Conservation (phyloP, 768 basidiomycete species). For the Agrocybe pediades region DNA sequence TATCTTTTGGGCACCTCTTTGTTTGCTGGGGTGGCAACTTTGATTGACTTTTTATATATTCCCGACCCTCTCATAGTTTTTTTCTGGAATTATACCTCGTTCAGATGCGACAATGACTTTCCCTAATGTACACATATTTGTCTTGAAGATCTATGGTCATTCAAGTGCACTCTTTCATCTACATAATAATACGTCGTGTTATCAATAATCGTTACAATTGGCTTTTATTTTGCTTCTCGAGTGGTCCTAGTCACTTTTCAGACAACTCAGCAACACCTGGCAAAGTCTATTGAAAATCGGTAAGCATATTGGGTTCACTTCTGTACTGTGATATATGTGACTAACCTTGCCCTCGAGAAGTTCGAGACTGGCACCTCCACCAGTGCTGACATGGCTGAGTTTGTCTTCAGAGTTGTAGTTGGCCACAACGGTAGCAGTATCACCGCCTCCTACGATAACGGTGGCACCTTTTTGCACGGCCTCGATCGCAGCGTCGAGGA, state of each 20-base stretch:
- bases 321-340: background rate
- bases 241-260: conserved; percentile 51
- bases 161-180: background rate
- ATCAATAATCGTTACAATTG: background rate
- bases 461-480: conserved; percentile 85
- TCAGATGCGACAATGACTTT: background rate
- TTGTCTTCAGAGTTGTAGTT: conserved; percentile 82
- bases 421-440: conserved; percentile 96
- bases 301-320: background rate
- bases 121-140: background rate
- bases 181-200: conserved; percentile 3
- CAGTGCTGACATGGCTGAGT: conserved; percentile 95
- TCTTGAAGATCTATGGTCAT: background rate
- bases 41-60: background rate
- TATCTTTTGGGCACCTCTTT: background rate
- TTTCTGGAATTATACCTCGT: background rate
- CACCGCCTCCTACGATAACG: conserved; percentile 95
- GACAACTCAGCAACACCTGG: conserved; percentile 93
- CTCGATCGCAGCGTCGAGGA: conserved; percentile 84
- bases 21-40: background rate
- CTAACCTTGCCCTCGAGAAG: conserved; percentile 95
- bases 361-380: conserved; percentile 92
- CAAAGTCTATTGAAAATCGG: conserved; percentile 51
- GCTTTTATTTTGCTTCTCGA: too few species aligned
- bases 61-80: background rate